phyloP scores from a whole-genome alignment of 2,329 filamentous ascomycete species.

The Trichoderma lentiforme region DNA sequence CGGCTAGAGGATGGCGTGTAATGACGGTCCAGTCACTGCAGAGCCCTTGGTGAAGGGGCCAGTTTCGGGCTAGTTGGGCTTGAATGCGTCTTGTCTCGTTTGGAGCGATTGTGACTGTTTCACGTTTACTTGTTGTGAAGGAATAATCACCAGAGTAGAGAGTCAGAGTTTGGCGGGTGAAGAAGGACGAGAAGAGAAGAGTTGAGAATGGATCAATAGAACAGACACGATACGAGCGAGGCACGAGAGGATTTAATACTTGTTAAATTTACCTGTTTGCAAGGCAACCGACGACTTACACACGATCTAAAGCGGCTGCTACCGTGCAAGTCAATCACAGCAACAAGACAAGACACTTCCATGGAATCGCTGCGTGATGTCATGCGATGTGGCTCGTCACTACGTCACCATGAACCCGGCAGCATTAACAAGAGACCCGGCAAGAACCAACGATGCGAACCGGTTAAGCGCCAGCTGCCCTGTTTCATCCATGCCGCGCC shows the following conservation, averaged over 20 bases:
- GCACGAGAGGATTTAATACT: neutral
- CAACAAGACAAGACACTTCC: neutral
- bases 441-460: neutral
- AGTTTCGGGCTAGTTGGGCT: slow-evolving; percentile 15
- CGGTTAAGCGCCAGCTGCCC: slow-evolving; percentile 3
- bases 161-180: neutral
- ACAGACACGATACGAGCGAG: neutral
- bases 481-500: neutral
- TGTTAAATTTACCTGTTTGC: neutral
- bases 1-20: slow-evolving; percentile 10
- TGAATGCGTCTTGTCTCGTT: neutral
- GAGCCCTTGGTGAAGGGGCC: slow-evolving; percentile 3
- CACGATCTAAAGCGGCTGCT: neutral
- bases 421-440: neutral
- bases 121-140: neutral
- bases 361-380: slow-evolving; percentile 5
- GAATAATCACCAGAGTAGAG: neutral
- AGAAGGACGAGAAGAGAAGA: neutral
- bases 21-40: slow-evolving; percentile 15
- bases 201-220: neutral
- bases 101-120: neutral
- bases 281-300: neutral
- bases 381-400: slow-evolving; percentile 15
- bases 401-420: slow-evolving; percentile 10
- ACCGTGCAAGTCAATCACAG: neutral